Evolutionary conservation across 179 eudicot species (phyloP).

Genomic region (Spergularia azorica): DNA sequence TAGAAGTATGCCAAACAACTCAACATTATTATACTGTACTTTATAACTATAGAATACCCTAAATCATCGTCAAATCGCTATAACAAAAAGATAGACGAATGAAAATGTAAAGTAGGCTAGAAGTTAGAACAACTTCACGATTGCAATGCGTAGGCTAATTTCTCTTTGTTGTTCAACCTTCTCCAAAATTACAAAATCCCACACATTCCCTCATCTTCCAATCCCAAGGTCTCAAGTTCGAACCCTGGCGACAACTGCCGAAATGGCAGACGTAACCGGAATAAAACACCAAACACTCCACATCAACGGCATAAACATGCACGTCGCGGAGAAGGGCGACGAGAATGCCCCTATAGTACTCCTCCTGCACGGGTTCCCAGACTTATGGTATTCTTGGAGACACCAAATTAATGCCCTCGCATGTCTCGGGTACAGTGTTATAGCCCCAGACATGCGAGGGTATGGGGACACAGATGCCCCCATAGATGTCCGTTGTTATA

Average conservation of each 20-base stretch:
- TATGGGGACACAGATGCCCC: conserved; percentile 60
- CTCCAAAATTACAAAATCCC: not conserved
- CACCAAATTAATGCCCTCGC: conserved; percentile 52
- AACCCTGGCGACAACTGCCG: not conserved
- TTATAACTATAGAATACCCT: no score
- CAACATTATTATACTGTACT: no score
- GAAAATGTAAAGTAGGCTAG: no score
- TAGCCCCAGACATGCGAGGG: conserved; percentile 65
- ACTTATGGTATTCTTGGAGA: conserved; percentile 70
- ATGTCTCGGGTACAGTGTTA: conserved; percentile 45
- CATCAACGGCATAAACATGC: conserved; percentile 53
- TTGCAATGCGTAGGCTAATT: not conserved
- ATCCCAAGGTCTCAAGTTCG: conserved; percentile 1
- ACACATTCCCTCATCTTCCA: not conserved
- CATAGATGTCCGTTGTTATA: conserved; percentile 41
- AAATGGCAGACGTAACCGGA: conserved; percentile 20
- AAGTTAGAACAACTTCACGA: no score
- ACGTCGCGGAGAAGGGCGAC: conserved; percentile 49
- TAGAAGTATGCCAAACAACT: no score
- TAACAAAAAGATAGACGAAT: no score
- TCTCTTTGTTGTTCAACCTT: conserved; percentile 5
- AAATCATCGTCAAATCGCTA: no score
- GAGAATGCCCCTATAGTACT: conserved; percentile 41
- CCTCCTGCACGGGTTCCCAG: conserved; percentile 68
- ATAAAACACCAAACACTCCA: conserved; percentile 33